These are phyloP conservation scores for Aristolochia fimbriata DNA, from an alignment of 164 flowering plant genomes.

Conservation along the genomic window DNA sequence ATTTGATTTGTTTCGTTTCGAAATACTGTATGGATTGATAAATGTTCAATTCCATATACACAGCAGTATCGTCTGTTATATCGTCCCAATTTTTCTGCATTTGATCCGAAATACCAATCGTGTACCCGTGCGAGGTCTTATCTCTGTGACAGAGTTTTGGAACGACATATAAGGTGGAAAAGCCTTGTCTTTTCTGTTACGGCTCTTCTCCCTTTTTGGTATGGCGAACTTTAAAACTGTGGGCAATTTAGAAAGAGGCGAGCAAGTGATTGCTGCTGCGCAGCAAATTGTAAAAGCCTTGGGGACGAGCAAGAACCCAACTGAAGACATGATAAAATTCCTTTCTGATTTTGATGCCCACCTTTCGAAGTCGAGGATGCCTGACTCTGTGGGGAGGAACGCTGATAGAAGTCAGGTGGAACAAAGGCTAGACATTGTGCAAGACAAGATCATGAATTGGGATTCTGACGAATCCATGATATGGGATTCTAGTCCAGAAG, in stretches of 20 bases:
- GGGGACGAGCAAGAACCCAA: constrained; percentile 35
- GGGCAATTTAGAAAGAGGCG: constrained; percentile 32
- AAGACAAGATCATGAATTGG: constrained; percentile 50
- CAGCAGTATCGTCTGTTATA: too few relatives aligned
- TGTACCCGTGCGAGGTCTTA: too few relatives aligned
- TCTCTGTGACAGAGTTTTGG: too few relatives aligned
- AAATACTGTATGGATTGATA: too few relatives aligned
- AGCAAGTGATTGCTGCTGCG: constrained; percentile 55
- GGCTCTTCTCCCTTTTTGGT: too few relatives aligned
- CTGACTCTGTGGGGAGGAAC: background rate
- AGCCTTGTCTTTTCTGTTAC: too few relatives aligned
- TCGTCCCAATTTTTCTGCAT: too few relatives aligned
- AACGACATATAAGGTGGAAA: too few relatives aligned
- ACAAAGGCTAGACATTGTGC: constrained; percentile 21
- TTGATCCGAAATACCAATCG: too few relatives aligned
- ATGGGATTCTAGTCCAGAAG: constrained; percentile 59
- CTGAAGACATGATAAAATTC: constrained; percentile 6
- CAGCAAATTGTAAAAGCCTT: constrained; percentile 46
- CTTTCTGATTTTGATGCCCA: constrained; percentile 3
- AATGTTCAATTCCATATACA: too few relatives aligned
- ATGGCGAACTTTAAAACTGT: constrained; percentile 37
- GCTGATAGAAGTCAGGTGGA: background rate
- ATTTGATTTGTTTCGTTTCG: too few relatives aligned
- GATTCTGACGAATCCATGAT: constrained; percentile 49
- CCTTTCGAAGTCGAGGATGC: constrained; percentile 2